phyloP scores from a whole-genome alignment of 169 alveolate species.

The Plasmodium cynomolgi region DNA sequence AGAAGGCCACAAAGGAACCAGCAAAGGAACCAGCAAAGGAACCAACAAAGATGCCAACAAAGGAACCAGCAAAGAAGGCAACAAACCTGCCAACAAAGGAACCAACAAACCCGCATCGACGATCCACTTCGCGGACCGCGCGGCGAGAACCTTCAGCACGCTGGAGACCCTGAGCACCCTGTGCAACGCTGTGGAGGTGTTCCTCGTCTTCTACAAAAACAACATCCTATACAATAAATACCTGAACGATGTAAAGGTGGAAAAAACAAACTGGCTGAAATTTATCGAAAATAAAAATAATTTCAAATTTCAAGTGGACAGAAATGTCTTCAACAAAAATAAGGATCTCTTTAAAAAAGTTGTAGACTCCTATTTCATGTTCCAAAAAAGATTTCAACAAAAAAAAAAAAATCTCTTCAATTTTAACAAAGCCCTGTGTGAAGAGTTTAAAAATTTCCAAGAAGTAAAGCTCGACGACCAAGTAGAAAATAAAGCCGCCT shows the following conservation, averaged over 20 bases:
- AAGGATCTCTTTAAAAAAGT: slow-evolving; percentile 63
- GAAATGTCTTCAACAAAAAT: slow-evolving; percentile 68
- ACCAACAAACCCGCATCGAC: background rate
- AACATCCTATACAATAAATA: slow-evolving; percentile 57
- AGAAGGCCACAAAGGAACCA: background rate
- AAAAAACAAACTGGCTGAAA: slow-evolving; percentile 55
- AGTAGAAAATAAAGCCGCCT: slow-evolving; percentile 13
- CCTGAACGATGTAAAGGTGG: slow-evolving; percentile 46
- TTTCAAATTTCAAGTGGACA: slow-evolving; percentile 45
- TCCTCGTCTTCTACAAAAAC: slow-evolving; percentile 43
- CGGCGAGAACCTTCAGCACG: background rate
- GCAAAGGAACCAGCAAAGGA: background rate
- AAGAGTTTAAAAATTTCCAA: slow-evolving; percentile 68
- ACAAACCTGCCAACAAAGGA: no score
- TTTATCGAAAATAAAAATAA: slow-evolving; percentile 58
- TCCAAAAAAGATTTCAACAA: slow-evolving; percentile 68
- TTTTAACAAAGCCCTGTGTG: slow-evolving; percentile 59
- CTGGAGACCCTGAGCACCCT: slow-evolving; percentile 7
- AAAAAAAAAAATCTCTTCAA: slow-evolving; percentile 49
- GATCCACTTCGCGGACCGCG: background rate
- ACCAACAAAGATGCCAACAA: background rate
- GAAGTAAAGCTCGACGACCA: slow-evolving; percentile 47
- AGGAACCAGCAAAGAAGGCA: background rate
- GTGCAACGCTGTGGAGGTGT: slow-evolving; percentile 47
- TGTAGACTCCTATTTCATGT: slow-evolving; percentile 55